Conservation (phyloP, 2,329 filamentous ascomycete species). For the Fusarium luffae region DNA sequence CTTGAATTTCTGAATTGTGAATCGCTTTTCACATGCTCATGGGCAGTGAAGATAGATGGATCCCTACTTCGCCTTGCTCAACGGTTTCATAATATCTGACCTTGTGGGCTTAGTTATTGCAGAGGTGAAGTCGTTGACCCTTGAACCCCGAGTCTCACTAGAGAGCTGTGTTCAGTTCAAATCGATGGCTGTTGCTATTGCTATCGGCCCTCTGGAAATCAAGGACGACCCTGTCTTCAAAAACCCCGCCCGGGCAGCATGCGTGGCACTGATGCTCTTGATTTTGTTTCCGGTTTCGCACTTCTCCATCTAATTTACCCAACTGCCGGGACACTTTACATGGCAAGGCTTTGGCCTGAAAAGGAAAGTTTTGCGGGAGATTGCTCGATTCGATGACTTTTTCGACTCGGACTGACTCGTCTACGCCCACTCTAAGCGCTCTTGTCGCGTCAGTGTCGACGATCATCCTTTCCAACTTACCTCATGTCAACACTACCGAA, state of each 20-base stretch:
- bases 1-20: not conserved
- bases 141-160: constrained; percentile 4
- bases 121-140: constrained; percentile 5
- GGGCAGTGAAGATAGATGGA: constrained; percentile 4
- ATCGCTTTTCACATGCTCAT: not conserved
- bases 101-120: constrained; percentile 1
- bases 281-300: constrained; percentile 40
- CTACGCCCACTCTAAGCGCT: constrained; percentile 45
- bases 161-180: not conserved
- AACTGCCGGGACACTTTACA: constrained; percentile 33
- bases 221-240: constrained; percentile 18
- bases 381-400: constrained; percentile 19
- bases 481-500: constrained; percentile 22
- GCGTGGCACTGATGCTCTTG: constrained; percentile 24
- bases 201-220: constrained; percentile 8
- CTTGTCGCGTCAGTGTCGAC: constrained; percentile 32
- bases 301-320: constrained; percentile 39
- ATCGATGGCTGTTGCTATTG: not conserved
- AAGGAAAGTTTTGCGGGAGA: constrained; percentile 31
- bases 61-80: constrained; percentile 14
- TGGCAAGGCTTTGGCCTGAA: constrained; percentile 26
- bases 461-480: constrained; percentile 23
- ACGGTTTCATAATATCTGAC: constrained; percentile 1
- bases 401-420: constrained; percentile 22
- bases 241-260: constrained; percentile 1